phyloP scores from a whole-genome alignment of 2,329 filamentous ascomycete genomes.

The Eurotiales sp. region DNA sequence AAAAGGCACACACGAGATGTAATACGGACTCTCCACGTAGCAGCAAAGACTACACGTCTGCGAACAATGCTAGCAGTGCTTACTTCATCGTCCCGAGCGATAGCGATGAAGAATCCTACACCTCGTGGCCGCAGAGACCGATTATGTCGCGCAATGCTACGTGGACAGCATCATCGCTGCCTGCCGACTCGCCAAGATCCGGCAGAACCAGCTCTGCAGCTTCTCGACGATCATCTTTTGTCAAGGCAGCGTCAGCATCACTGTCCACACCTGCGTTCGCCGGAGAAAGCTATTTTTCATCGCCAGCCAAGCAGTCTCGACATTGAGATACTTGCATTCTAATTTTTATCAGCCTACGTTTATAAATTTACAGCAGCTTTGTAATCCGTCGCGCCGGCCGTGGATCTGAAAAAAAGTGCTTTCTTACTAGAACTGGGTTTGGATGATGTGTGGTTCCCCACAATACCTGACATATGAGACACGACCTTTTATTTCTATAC shows the following conservation, averaged over 20 bases:
- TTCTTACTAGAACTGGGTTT: background rate
- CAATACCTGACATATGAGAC: too few relatives aligned
- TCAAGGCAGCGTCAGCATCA: constrained; percentile 2
- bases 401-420: background rate
- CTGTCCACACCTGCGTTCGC: background rate
- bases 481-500: too few relatives aligned
- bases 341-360: too few relatives aligned
- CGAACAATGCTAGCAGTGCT: background rate
- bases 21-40: background rate
- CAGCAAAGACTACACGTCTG: background rate
- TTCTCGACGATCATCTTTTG: constrained; percentile 14
- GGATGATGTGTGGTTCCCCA: too few relatives aligned
- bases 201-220: constrained; percentile 7
- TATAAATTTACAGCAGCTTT: too few relatives aligned
- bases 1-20: background rate
- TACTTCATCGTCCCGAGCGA: constrained; percentile 9
- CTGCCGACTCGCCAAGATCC: background rate
- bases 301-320: background rate
- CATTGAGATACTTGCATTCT: background rate
- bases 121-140: background rate
- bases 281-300: background rate
- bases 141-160: background rate
- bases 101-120: constrained; percentile 12
- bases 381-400: background rate
- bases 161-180: background rate